Evolutionary conservation across 768 basidiomycete genomes (phyloP).

Genomic region (Pulveroboletus sp.): DNA sequence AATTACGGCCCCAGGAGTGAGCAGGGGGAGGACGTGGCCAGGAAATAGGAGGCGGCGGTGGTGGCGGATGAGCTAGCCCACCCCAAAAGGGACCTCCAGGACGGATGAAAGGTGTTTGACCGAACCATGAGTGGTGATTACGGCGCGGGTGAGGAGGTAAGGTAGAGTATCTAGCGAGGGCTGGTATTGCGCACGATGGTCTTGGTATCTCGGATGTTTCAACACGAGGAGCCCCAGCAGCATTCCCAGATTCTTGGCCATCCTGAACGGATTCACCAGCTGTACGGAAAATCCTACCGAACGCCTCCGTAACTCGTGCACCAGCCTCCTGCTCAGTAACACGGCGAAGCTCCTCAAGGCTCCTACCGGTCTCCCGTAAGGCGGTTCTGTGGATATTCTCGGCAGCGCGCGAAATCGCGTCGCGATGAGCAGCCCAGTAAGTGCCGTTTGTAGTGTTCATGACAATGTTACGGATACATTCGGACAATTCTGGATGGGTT

Average conservation of each 20-base stretch:
- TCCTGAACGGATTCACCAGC: slow-evolving; percentile 37
- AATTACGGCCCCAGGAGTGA: slow-evolving; percentile 14
- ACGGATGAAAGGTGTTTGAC: slow-evolving; percentile 7
- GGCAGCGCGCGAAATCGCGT: slow-evolving; percentile 53
- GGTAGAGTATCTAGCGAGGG: slow-evolving; percentile 14
- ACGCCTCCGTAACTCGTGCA: slow-evolving; percentile 54
- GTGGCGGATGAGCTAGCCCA: slow-evolving; percentile 14
- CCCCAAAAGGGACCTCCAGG: slow-evolving; percentile 13
- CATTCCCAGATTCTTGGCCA: slow-evolving; percentile 4
- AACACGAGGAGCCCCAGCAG: not conserved
- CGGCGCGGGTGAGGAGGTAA: slow-evolving; percentile 18
- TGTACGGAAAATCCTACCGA: slow-evolving; percentile 53
- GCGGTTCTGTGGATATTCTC: slow-evolving; percentile 48
- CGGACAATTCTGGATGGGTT: slow-evolving; percentile 67
- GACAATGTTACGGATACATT: slow-evolving; percentile 59
- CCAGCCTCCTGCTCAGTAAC: slow-evolving; percentile 62
- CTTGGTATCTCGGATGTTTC: slow-evolving; percentile 7
- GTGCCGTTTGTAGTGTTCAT: slow-evolving; percentile 57
- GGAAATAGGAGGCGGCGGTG: not conserved
- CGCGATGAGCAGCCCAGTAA: slow-evolving; percentile 66
- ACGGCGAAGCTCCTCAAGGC: slow-evolving; percentile 43
- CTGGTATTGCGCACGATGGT: slow-evolving; percentile 5
- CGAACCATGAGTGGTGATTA: slow-evolving; percentile 24
- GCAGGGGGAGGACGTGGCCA: slow-evolving; percentile 27
- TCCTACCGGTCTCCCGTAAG: slow-evolving; percentile 32